Evolutionary conservation across 441 rosid species (phyloP), one percentile per base, ranked within the genome.

Genomic region (Hypseocharis bilobata): DNA sequence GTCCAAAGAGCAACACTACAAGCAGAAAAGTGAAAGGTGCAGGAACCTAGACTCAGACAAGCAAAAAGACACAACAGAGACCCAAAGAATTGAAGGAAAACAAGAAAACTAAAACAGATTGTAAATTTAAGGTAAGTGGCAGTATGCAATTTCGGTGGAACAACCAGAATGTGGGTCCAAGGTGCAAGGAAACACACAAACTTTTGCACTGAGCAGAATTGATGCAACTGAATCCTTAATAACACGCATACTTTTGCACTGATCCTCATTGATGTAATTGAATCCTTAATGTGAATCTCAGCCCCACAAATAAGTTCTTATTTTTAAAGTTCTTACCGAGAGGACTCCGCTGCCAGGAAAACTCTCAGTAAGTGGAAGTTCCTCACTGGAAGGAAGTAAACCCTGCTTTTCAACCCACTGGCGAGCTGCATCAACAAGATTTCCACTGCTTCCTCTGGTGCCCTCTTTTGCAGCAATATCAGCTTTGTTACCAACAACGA

Each of bases 351-450:
- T 82, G 67, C 93, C 90, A 73, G 99, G 99, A 68, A 93, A 93
- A 77, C 88, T 85, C 80, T 89, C 97, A 45, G 89, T 87, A 68
- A 91, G 83, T 16, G 99, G 99, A 81, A 93, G 96, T 62, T 91
- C 97, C 67, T 89, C 97, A 59, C 88, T 91, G 36, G 91, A 71
- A 28, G 96, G 78, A 78, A 93, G 94, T 78, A 93, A 81, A 58
- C 99, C 99, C 81, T 93, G 99, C 78, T 89, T 93, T 86, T 91
- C 99, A 29, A 93, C 96, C 99, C 99, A 93, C 64, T 86, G 96
- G 19, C 96, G 96, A 80, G 99, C 99, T 45, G 74, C 97, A 71
- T 93, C 99, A 64, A 93, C 96, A 57, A 93, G 97, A 81, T 89
- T 93, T 65, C 97, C 96, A 65, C 96, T 89, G 81, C 99, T 93